Base-by-base conservation (phyloP, 108 stramenopile species). In the Pseudonitzschia pungens region DNA sequence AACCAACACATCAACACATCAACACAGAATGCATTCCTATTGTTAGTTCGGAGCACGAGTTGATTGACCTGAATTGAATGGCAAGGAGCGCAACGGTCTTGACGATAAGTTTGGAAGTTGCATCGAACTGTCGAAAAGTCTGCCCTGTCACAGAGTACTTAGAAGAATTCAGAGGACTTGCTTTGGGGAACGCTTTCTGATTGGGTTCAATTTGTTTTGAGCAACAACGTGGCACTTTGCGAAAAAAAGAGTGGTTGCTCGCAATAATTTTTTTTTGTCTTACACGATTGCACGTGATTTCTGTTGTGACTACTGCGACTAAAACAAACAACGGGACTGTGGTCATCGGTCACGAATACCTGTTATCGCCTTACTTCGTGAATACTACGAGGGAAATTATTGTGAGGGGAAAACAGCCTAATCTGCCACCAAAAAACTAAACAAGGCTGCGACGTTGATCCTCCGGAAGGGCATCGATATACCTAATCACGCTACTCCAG, bases 1-100 rank as follows among this genome's bases (percentile, higher is more conserved):
- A 22, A 55, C 54, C 54, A 55, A 55, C 54, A 55, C 54, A 55
- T 55, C 54, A 55, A 55, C 54, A 55, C 54, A 55, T 55, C 54
- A 55, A 55, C 54, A 24, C 16, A 24, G 54, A 55, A 55, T 55
- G 54, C 54, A 55, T 55, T 55, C 54, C 54, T 55, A 20, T 11
- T 20, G 24, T 1, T 24, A 24, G 10, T 26, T 11, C 20, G 24
- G 22, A 26, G 54, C 36, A 36, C 36, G 36, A 36, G 36, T 36
- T 26, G 9, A 20, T 55, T 55, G 22, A 55, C 2, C 2, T 24
- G 54, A 26, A 55, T 55, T 55, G 54, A 55, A 55, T 55, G 54
- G 54, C 26, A 26, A 26, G 24, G 54, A 55, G 26, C 24, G 54
- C 54, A 55, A 55, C 54, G 24, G 54, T 20, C 18, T 14, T 11